phyloP scores from a whole-genome alignment of 495 filamentous ascomycete species.

The Trichoderma reesei region DNA sequence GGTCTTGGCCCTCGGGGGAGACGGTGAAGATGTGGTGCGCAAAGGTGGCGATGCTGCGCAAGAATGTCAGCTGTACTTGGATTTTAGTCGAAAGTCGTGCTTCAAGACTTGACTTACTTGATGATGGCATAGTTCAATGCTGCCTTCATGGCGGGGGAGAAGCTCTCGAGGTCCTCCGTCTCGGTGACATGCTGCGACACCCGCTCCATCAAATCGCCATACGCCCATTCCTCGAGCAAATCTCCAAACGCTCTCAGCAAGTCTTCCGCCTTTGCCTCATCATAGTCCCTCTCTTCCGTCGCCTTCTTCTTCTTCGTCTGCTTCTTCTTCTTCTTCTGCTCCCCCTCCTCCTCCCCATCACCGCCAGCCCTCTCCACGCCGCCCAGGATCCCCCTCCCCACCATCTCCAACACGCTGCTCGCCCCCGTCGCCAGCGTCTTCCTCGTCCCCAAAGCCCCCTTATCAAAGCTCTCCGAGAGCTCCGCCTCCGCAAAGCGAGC shows the following conservation, averaged over 20 bases:
- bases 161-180: constrained; percentile 45
- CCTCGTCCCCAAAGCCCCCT: constrained; percentile 50
- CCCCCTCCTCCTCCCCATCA: constrained; percentile 14
- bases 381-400: constrained; percentile 46
- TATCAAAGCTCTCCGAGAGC: constrained; percentile 61
- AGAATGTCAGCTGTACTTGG: not conserved
- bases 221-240: constrained; percentile 44
- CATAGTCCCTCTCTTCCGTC: constrained; percentile 32
- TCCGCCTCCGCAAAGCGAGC: constrained; percentile 45
- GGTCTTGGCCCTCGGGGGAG: constrained; percentile 52
- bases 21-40: constrained; percentile 53
- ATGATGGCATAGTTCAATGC: constrained; percentile 48
- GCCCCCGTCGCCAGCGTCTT: constrained; percentile 57
- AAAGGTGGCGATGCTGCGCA: constrained; percentile 50
- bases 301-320: constrained; percentile 8
- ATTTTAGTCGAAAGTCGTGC: not conserved
- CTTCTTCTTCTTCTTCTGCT: too few relatives aligned
- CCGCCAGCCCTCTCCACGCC: constrained; percentile 23
- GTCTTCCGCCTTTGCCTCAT: constrained; percentile 42
- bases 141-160: constrained; percentile 44
- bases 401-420: constrained; percentile 49
- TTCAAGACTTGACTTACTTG: constrained; percentile 34
- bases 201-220: constrained; percentile 48
- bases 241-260: constrained; percentile 47
- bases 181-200: constrained; percentile 45